Conservation (phyloP, 208 protist species). For the Leishmania gerbilli region DNA sequence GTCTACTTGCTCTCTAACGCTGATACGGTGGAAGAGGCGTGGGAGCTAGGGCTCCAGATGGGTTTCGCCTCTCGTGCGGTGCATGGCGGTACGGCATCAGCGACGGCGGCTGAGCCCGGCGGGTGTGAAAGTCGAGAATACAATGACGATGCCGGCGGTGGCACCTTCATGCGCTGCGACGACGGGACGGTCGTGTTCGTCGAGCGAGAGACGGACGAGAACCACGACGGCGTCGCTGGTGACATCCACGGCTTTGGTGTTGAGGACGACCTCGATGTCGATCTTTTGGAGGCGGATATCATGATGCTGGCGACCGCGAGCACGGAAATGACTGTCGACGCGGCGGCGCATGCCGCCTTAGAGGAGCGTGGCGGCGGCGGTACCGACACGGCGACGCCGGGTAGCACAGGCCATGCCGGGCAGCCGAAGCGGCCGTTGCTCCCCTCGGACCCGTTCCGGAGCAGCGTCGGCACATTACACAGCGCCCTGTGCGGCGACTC, state of each 20-base stretch:
- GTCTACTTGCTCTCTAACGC: constrained; percentile 7
- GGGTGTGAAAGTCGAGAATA: neutral
- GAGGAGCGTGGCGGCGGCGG: neutral
- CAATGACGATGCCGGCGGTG: neutral
- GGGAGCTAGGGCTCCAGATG: constrained; percentile 21
- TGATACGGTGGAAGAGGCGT: constrained; percentile 13
- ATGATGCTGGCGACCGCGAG: neutral
- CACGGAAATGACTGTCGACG: neutral
- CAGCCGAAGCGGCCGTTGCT: neutral
- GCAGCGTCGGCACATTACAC: neutral
- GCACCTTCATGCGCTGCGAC: constrained; percentile 20
- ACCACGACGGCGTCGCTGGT: neutral
- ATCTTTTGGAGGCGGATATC: neutral
- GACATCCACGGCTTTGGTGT: constrained; percentile 8
- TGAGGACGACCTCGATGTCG: neutral
- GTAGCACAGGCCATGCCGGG: neutral
- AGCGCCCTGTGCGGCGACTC: neutral
- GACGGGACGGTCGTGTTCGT: constrained; percentile 26
- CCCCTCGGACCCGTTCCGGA: neutral
- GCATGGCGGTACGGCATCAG: neutral
- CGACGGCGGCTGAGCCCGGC: neutral
- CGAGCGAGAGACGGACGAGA: neutral
- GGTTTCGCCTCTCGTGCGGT: neutral
- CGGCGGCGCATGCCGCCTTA: neutral
- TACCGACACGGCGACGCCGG: neutral